Evolutionary conservation across 2,329 filamentous ascomycete species (phyloP), one percentile per base, ranked within the genome.

Genomic region (Trichoderma asperellum): DNA sequence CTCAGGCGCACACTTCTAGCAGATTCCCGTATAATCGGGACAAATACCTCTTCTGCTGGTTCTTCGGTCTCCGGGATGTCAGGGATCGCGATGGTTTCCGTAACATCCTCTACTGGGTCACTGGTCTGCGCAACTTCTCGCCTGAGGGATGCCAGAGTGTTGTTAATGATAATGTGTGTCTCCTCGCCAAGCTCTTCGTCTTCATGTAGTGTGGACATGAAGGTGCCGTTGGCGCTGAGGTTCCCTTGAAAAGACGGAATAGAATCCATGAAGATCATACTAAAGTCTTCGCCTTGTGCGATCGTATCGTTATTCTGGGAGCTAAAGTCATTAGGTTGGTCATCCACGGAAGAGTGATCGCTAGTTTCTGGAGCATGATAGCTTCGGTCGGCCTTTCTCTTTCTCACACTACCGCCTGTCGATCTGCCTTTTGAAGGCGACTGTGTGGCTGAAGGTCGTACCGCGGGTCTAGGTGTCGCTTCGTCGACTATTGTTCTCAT

Each of bases 211-310:
- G 78, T 77, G 3, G 77, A 75, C 29, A 78, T 76, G 11, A 77
- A 73, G 21, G 77, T 77, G 69, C 75, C 77, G 53, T 76, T 76
- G n/a, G 58, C 58, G 37, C 47, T 49, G 68, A 82, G 77, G 43
- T 80, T 81, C 1, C 78, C 81, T 43, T 83, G 83, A 67, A 87
- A 79, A 0, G 85, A 86, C 2, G 83, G 84, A 21, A 88, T 78
- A 2, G 85, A 86, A 57, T 86, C 82, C 70, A 87, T 82, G 37
- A 85, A 85, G 68, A 88, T 88, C 85, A 88, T 88, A 74, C 86
- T 88, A 71, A 88, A 88, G 49, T 85, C 84, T 70, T 88, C 86
- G 18, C 79, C 82, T n/a, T 85, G 81, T 4, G 81, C 80, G 58
- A 85, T 80, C 0, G 81, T 85, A 61, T 86, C 79, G 37, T 81